A percentile compares a stretch with the other conserved stretches of the same genome.
These are phyloP conservation scores for Fragosphaeria purpurea DNA, from an alignment of 2,329 filamentous ascomycete species.

Conservation along the genomic window DNA sequence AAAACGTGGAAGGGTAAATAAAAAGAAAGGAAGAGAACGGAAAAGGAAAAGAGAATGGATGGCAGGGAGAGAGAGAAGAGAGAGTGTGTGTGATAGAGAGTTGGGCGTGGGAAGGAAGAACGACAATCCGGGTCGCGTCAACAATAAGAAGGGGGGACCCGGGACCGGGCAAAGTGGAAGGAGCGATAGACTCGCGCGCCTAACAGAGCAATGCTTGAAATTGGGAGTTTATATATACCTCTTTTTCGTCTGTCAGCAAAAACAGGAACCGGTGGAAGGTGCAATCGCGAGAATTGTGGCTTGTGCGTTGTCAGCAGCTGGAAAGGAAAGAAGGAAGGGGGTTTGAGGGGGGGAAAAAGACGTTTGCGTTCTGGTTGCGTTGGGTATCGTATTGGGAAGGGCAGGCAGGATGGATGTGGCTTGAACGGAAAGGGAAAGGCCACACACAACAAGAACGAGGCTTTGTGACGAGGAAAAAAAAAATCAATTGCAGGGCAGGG, in stretches of 20 bases:
- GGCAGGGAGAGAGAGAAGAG: background rate
- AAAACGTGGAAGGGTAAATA: background rate
- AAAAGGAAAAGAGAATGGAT: background rate
- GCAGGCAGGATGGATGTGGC: background rate
- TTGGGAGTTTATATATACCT: too few species aligned
- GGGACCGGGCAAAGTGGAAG: constrained; percentile 6
- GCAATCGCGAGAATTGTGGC: constrained; percentile 3
- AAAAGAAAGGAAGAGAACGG: background rate
- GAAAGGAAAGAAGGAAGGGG: background rate
- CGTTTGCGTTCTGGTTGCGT: too few species aligned
- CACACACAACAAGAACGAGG: too few species aligned
- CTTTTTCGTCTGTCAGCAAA: background rate
- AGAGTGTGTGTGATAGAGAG: background rate
- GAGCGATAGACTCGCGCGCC: background rate
- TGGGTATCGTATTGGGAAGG: too few species aligned
- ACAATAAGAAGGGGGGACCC: constrained; percentile 5
- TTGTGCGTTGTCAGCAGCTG: background rate
- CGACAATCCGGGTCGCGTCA: constrained; percentile 13
- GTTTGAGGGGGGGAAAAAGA: background rate
- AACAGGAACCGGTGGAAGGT: background rate
- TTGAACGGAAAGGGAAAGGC: background rate
- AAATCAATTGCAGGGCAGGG: too few species aligned
- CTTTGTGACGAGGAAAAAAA: too few species aligned
- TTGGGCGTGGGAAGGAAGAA: constrained; percentile 8
- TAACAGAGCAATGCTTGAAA: too few species aligned